phyloP scores from a whole-genome alignment of 306 rosid genomes.

The Quercus dentata region DNA sequence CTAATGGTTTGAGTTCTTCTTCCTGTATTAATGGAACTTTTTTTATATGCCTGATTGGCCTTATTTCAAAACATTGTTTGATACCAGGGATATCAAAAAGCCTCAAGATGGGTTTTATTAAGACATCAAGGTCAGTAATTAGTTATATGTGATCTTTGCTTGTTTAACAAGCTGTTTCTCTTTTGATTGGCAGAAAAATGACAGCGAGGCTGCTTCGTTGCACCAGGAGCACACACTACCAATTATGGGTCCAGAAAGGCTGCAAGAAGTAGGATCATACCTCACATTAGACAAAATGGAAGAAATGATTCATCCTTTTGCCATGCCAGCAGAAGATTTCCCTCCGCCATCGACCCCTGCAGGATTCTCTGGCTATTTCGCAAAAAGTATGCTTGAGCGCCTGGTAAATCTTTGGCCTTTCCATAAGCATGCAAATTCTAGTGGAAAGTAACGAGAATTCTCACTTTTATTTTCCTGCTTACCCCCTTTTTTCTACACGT shows the following conservation, averaged over 20 bases:
- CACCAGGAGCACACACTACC: conserved; percentile 94
- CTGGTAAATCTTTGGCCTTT: conserved; percentile 95
- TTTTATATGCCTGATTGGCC: background rate
- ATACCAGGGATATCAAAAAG: conserved; percentile 1
- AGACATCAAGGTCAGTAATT: background rate
- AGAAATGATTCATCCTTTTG: conserved; percentile 88
- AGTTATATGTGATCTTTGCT: background rate
- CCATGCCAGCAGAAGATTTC: conserved; percentile 99
- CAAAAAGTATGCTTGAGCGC: conserved; percentile 92
- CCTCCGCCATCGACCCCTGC: conserved; percentile 85
- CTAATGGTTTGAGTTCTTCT: background rate
- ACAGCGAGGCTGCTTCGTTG: conserved; percentile 61
- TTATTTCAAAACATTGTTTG: background rate
- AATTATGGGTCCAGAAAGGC: conserved; percentile 95
- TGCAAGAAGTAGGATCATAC: conserved; percentile 79
- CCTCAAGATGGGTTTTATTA: background rate
- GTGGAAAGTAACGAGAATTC: conserved; percentile 40
- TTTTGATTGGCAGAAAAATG: conserved; percentile 56
- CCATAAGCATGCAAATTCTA: conserved; percentile 51
- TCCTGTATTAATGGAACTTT: background rate
- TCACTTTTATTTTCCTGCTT: background rate
- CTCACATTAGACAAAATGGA: conserved; percentile 88
- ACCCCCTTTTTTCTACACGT: background rate
- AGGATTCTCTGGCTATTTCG: conserved; percentile 89
- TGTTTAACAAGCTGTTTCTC: conserved; percentile 5